These are phyloP conservation scores for Nicotiana attenuata DNA, from an alignment of 257 asterid species.

Conservation along the genomic window DNA sequence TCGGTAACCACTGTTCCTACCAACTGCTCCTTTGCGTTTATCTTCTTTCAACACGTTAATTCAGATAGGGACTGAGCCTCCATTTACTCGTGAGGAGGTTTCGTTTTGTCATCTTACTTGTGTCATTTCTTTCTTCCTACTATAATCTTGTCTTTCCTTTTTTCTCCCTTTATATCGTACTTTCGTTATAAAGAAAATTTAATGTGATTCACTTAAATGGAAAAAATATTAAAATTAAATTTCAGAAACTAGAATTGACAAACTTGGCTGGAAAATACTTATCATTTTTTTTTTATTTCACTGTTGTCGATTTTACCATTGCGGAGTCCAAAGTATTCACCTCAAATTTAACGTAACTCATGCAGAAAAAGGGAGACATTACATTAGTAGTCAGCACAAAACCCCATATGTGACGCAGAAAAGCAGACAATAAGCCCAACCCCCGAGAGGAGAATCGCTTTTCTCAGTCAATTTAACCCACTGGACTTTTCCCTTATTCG, in stretches of 20 bases:
- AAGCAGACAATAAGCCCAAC: slow-evolving; percentile 43
- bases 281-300: not conserved
- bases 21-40: not conserved
- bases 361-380: not conserved
- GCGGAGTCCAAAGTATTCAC: not conserved
- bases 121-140: not conserved
- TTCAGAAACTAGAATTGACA: not conserved
- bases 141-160: too few species aligned
- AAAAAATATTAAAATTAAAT: not conserved
- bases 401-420: slow-evolving; percentile 1
- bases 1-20: not conserved
- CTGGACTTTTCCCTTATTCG: slow-evolving; percentile 18
- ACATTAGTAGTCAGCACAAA: not conserved
- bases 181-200: not conserved
- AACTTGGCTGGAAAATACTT: not conserved
- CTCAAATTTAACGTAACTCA: not conserved
- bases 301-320: not conserved
- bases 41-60: not conserved
- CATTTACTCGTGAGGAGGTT: not conserved
- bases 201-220: not conserved
- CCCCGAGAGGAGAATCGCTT: slow-evolving; percentile 18
- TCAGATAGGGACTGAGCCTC: not conserved
- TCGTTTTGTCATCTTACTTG: not conserved
- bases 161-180: not conserved
- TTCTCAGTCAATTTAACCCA: slow-evolving; percentile 17